phyloP scores from a whole-genome alignment of 805 yeast genomes.

The Candida insectorum region DNA sequence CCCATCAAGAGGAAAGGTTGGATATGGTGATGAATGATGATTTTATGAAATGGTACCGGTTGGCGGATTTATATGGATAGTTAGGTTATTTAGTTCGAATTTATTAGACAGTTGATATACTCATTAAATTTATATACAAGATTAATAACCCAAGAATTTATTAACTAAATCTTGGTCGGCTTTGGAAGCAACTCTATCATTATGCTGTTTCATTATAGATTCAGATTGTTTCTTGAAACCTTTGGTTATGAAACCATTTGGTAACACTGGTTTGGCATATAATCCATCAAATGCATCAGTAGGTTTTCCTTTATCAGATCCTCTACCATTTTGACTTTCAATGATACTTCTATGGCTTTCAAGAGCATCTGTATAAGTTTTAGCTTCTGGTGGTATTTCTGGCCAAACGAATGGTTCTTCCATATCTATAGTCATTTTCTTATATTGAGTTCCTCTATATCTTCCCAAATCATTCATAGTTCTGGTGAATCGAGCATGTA shows the following conservation, averaged over 20 bases:
- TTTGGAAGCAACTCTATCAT: constrained; percentile 19
- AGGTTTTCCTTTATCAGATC: constrained; percentile 69
- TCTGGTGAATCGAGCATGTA: constrained; percentile 67
- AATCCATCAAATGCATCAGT: constrained; percentile 74
- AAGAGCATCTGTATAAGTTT: constrained; percentile 34
- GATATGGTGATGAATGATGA: constrained; percentile 18
- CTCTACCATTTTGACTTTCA: constrained; percentile 48
- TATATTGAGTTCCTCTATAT: constrained; percentile 73
- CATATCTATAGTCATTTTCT: constrained; percentile 97
- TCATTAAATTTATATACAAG: constrained; percentile 9
- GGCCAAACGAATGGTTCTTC: constrained; percentile 97
- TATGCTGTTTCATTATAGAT: constrained; percentile 14
- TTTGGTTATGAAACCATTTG: constrained; percentile 35
- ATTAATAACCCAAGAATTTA: constrained; percentile 26
- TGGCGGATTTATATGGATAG: neutral
- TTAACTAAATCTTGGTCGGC: constrained; percentile 28
- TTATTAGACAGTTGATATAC: neutral
- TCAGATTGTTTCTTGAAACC: constrained; percentile 23
- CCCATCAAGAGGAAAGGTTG: constrained; percentile 14
- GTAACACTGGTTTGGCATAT: constrained; percentile 41
- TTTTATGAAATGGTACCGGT: no score
- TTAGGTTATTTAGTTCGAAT: constrained; percentile 1
- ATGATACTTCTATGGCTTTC: constrained; percentile 49
- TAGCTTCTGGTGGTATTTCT: constrained; percentile 40
- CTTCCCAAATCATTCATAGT: constrained; percentile 57